These are phyloP conservation scores for Coccomyxa sp. DNA, from an alignment of 139 green algal species.

Conservation along the genomic window DNA sequence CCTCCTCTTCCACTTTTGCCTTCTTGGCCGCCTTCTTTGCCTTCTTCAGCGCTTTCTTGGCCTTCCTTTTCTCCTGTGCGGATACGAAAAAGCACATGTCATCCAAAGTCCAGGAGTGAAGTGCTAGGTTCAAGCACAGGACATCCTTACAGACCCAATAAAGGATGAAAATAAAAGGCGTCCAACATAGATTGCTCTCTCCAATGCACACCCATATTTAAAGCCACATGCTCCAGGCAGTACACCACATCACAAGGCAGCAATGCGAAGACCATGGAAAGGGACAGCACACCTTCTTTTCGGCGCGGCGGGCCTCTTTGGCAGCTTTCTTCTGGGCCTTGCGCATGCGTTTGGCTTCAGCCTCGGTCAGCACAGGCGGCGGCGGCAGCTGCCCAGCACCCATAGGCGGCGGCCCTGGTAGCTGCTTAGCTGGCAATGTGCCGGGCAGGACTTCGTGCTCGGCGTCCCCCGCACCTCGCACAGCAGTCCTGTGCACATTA, in stretches of 20 bases:
- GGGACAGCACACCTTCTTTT: background rate
- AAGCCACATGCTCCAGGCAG: no score
- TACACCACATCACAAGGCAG: background rate
- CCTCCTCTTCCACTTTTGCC: background rate
- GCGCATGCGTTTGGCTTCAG: background rate
- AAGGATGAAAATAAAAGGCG: no score
- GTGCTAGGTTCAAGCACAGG: no score
- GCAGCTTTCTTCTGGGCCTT: background rate
- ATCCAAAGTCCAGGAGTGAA: background rate
- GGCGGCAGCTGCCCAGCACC: background rate
- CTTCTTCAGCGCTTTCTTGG: background rate
- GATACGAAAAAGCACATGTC: background rate
- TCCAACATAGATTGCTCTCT: no score
- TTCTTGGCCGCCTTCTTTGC: background rate
- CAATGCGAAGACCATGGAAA: background rate
- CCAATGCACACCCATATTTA: background rate
- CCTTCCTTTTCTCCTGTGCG: background rate
- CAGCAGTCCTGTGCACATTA: constrained; percentile 3
- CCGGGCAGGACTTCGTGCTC: constrained; percentile 1
- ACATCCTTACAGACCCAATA: no score
- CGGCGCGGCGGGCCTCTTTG: background rate
- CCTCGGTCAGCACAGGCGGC: background rate
- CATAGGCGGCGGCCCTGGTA: background rate
- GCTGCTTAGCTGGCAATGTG: background rate
- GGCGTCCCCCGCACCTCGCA: constrained; percentile 1